phyloP scores from a whole-genome alignment of 2,329 filamentous ascomycete genomes.

The Diplodia intermedia region DNA sequence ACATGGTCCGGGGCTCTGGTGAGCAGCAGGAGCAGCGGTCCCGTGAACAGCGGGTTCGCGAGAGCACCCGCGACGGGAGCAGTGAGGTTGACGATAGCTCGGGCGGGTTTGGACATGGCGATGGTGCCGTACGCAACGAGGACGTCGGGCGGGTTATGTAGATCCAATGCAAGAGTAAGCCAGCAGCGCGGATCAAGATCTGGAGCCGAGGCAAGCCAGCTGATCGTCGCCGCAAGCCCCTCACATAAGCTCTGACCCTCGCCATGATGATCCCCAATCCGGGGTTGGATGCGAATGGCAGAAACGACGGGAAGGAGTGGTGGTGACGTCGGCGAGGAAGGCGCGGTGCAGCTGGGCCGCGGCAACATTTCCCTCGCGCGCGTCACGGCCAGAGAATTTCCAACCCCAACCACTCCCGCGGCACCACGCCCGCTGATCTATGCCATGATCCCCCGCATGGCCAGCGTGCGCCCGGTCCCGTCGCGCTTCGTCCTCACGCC shows the following conservation, averaged over 20 bases:
- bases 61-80: conserved; percentile 36
- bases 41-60: conserved; percentile 44
- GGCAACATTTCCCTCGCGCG: conserved; percentile 10
- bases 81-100: neutral
- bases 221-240: neutral
- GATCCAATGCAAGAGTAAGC: neutral
- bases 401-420: neutral
- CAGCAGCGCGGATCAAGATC: neutral
- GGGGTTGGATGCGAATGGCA: neutral
- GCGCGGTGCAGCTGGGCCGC: neutral
- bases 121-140: neutral
- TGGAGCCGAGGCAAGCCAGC: conserved; percentile 2
- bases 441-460: conserved; percentile 20
- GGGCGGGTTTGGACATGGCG: conserved; percentile 20
- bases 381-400: conserved; percentile 5
- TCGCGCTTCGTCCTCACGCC: conserved; percentile 6
- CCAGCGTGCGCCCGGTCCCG: neutral
- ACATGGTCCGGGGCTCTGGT: conserved; percentile 42
- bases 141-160: neutral
- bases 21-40: conserved; percentile 42
- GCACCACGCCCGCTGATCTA: too few species aligned
- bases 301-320: neutral
- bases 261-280: neutral
- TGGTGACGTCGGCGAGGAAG: neutral
- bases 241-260: neutral